Conservation (phyloP, 163 green algal genomes). For the Volvox carteri region DNA sequence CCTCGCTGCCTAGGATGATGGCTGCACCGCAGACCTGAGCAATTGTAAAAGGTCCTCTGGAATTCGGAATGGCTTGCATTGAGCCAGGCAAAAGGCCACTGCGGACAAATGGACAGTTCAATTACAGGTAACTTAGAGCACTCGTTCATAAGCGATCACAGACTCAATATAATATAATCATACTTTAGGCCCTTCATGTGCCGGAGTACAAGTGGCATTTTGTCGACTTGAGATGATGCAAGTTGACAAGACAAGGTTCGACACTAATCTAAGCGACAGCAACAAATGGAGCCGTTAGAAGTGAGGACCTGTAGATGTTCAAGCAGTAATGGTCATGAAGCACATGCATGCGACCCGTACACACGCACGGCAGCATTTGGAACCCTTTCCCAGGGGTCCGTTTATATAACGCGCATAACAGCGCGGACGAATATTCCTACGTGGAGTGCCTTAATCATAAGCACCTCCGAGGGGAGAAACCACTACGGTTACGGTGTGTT, state of each 20-base stretch:
- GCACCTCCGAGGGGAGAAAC: no score
- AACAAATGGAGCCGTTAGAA: no score
- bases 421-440: no score
- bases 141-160: background rate
- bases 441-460: no score
- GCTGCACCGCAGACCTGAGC: conserved; percentile 25
- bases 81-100: conserved; percentile 24
- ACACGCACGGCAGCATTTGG: background rate
- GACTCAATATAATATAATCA: background rate
- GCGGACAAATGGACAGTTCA: background rate
- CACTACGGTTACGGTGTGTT: no score
- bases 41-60: conserved; percentile 6
- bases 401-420: no score
- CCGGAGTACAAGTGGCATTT: conserved; percentile 20
- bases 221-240: background rate
- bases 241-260: background rate
- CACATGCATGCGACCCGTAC: background rate
- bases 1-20: conserved; percentile 29
- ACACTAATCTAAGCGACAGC: background rate
- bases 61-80: conserved; percentile 21
- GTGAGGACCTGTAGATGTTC: background rate
- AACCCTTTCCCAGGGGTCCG: background rate
- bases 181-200: conserved; percentile 49
- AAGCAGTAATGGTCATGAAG: background rate
- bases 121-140: background rate